Evolutionary conservation across 805 yeast species (phyloP), one percentile per base, ranked within the genome.

Genomic region (Schwanniomyces occidentalis): DNA sequence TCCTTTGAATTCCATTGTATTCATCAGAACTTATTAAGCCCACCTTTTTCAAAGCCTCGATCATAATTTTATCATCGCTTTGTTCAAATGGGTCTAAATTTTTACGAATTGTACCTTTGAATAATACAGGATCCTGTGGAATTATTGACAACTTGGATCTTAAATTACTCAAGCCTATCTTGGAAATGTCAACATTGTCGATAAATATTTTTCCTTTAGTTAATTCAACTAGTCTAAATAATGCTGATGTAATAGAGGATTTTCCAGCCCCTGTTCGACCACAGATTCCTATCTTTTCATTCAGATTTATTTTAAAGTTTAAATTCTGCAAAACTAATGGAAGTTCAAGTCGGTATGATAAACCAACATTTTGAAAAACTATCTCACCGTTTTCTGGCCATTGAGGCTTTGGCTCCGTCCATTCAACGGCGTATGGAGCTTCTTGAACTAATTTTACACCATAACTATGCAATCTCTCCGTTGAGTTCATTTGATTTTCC

Each of bases 261-360:
- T 78, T 79, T 30, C 95, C 95, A 3, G 93, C 91, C 47, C 95
- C 95, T 0, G 95, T 85, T 51, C 95, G 73, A 26, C 95, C 95
- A 63, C 90, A 82, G 35, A 85, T 78, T 24, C 95, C 95, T 41
- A 85, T 73, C 51, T 82, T 84, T 52, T 85, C 84, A 7, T 70
- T 63, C 1, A 80, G 72, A 4, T 63, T 52, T 32, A 83, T 65
- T 4, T 39, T 58, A 46, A 69, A 51, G 18, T 52, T 49, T 36
- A 79, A 42, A 34, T 68, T 53, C 34, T 68, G 73, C 48, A 79
- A 58, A 10, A 77, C 84, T 25, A 69, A 54, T 4, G 84, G 84
- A 36, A 78, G 57, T 0, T 67, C 80, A 0, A 75, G 75, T 51
- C 83, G 67, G 50, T 78, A 78, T 14, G 73, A 61, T 62, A 78